A percentile compares a stretch with the other conserved stretches of the same genome.
phyloP scores from a whole-genome alignment of 2,329 filamentous ascomycete genomes.

The Claviceps pusilla region DNA sequence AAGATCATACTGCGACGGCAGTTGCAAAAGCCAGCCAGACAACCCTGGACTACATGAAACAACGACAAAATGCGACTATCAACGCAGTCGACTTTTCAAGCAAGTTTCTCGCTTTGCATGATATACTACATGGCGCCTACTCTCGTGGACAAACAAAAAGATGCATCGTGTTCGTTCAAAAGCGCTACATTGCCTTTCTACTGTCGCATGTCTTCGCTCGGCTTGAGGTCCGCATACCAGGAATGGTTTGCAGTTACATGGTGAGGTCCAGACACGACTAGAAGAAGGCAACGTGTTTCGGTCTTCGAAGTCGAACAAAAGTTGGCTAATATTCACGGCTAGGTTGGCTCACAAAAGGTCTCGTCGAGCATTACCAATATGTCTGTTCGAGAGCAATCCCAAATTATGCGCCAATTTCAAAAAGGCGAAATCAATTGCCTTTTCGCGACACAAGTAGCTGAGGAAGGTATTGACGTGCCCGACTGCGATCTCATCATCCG shows the following conservation, averaged over 20 bases:
- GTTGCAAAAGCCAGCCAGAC: neutral
- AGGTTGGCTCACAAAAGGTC: slow-evolving; percentile 16
- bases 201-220: slow-evolving; percentile 53
- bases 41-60: neutral
- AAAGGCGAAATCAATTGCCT: slow-evolving; percentile 46
- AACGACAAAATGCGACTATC: slow-evolving; percentile 2
- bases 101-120: slow-evolving; percentile 53
- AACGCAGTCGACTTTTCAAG: slow-evolving; percentile 40
- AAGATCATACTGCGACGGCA: neutral
- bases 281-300: neutral
- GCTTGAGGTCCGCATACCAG: slow-evolving; percentile 35
- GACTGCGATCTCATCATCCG: slow-evolving; percentile 53
- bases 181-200: slow-evolving; percentile 61
- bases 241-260: slow-evolving; percentile 47
- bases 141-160: slow-evolving; percentile 31
- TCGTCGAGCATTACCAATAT: slow-evolving; percentile 41
- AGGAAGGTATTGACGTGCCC: slow-evolving; percentile 54
- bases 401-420: slow-evolving; percentile 53
- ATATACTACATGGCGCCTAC: slow-evolving; percentile 50
- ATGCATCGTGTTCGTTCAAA: slow-evolving; percentile 79
- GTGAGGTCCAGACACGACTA: slow-evolving; percentile 24
- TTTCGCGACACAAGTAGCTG: slow-evolving; percentile 51
- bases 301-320: neutral
- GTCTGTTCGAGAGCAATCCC: slow-evolving; percentile 59
- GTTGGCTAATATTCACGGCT: neutral